phyloP scores from a whole-genome alignment of 179 eudicot genomes.

The Gypsophila paniculata region DNA sequence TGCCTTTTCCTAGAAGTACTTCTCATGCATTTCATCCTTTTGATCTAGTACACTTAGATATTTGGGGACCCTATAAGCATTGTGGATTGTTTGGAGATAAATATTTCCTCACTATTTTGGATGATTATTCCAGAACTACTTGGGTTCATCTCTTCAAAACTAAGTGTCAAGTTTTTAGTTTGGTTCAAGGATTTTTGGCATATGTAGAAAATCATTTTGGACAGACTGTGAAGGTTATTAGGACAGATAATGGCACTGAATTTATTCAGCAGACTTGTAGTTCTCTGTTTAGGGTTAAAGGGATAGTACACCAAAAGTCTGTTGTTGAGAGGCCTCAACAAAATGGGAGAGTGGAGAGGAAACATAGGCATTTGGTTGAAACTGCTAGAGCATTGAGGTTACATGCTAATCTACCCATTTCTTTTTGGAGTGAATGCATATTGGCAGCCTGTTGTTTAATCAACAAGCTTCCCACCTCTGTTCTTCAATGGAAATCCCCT shows the following conservation, averaged over 20 bases:
- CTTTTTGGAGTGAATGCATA: too few species aligned
- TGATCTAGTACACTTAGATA: neutral
- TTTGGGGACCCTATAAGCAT: neutral
- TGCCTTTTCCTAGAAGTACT: neutral
- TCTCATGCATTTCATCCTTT: neutral
- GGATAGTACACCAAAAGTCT: too few species aligned
- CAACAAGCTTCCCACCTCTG: neutral
- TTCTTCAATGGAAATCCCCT: neutral
- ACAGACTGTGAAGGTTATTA: neutral
- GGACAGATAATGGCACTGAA: neutral
- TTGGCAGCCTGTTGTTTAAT: neutral
- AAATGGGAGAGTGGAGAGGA: too few species aligned
- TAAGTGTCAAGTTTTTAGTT: neutral
- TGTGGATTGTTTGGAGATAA: neutral
- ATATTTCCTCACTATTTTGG: neutral
- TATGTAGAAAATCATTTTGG: neutral
- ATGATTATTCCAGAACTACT: neutral
- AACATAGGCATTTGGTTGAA: too few species aligned
- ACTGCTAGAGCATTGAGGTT: too few species aligned
- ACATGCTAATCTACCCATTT: too few species aligned
- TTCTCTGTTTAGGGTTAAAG: accelerated
- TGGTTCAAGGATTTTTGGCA: neutral
- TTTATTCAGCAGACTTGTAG: neutral
- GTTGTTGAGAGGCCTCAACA: too few species aligned
- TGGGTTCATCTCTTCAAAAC: too few species aligned